A percentile compares a stretch with the other conserved stretches of the same genome.
Evolutionary conservation across 2,329 filamentous ascomycete genomes (phyloP).

Genomic region (Simplicillium sp.): DNA sequence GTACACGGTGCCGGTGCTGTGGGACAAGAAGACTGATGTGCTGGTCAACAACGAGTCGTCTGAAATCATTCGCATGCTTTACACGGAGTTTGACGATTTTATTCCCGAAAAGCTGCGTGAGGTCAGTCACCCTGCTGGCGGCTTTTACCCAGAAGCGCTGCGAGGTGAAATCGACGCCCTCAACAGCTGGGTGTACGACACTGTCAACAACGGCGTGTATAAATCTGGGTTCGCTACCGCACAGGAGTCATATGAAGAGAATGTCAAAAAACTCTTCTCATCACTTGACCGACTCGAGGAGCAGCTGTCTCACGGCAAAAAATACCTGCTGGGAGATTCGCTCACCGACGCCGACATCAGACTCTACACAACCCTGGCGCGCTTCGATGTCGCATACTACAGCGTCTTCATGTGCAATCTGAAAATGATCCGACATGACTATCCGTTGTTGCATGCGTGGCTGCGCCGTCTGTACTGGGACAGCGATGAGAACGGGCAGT

Average conservation of each 20-base stretch:
- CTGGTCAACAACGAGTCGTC: constrained; percentile 79
- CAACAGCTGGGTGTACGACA: constrained; percentile 58
- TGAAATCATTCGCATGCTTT: constrained; percentile 80
- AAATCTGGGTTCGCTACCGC: constrained; percentile 55
- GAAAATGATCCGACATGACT: constrained; percentile 53
- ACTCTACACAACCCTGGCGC: constrained; percentile 54
- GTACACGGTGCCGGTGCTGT: constrained; percentile 66
- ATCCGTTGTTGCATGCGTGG: constrained; percentile 60
- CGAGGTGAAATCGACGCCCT: constrained; percentile 50
- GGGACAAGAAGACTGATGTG: constrained; percentile 56
- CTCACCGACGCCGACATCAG: constrained; percentile 63
- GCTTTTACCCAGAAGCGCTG: constrained; percentile 47
- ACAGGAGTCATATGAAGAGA: constrained; percentile 56
- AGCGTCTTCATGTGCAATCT: constrained; percentile 57
- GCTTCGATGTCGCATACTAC: constrained; percentile 62
- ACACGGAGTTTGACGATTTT: constrained; percentile 59
- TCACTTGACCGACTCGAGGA: constrained; percentile 55
- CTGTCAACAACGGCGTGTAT: constrained; percentile 40
- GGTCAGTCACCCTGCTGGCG: constrained; percentile 34
- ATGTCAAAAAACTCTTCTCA: constrained; percentile 49
- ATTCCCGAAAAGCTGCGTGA: constrained; percentile 44
- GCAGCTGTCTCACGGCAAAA: constrained; percentile 36
- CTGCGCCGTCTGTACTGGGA: constrained; percentile 65
- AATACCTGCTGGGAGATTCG: constrained; percentile 52
- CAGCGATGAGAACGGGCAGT: constrained; percentile 13